Conservation (phyloP, 129 eudicot genomes). For the Gnaphalium uliginosum region DNA sequence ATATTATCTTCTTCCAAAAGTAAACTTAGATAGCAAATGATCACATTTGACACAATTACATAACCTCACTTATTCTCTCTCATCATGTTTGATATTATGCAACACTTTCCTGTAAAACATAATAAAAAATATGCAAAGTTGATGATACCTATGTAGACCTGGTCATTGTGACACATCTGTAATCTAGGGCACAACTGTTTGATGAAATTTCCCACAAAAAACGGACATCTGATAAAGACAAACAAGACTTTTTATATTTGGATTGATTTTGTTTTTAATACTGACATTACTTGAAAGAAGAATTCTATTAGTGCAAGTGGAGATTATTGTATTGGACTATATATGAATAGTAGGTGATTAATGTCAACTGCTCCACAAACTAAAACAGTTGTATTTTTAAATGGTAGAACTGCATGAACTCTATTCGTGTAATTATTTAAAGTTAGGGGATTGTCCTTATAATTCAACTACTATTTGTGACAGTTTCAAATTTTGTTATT, state of each 20-base stretch:
- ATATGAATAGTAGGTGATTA: conserved; percentile 21
- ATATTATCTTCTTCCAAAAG: conserved; percentile 7
- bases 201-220: conserved; percentile 9
- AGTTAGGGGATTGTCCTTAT: conserved; percentile 4
- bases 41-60: conserved; percentile 28
- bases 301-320: conserved; percentile 3
- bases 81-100: conserved; percentile 18
- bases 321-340: conserved; percentile 18
- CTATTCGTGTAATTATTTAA: background rate
- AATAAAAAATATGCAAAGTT: conserved; percentile 16
- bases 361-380: conserved; percentile 27
- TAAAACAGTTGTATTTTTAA: background rate
- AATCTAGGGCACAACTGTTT: conserved; percentile 5
- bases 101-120: background rate
- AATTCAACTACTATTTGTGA: background rate
- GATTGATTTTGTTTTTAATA: conserved; percentile 28
- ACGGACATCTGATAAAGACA: conserved; percentile 26
- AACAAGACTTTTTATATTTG: background rate
- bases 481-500: background rate
- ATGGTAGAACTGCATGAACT: conserved; percentile 16
- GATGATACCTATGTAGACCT: conserved; percentile 21
- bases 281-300: conserved; percentile 30
- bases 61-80: conserved; percentile 16
- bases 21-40: conserved; percentile 14
- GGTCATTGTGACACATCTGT: conserved; percentile 20